Evolutionary conservation across 148 eudicot species (phyloP).

Genomic region (Spergularia marina): DNA sequence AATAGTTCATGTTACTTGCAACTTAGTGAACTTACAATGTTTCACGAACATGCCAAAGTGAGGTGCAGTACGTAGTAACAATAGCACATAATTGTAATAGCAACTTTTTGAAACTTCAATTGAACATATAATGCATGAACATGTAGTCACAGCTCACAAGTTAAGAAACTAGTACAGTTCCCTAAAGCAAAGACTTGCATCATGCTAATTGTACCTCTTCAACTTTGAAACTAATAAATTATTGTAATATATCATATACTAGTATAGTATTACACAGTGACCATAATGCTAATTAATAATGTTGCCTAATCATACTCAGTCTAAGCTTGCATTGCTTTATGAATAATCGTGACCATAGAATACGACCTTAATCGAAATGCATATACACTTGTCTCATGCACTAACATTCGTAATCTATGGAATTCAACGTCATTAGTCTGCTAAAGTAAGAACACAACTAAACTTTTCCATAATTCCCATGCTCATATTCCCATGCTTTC

Average conservation of each 20-base stretch:
- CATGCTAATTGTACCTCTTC: no score
- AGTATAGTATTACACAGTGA: no score
- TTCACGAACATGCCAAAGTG: constrained; percentile 22
- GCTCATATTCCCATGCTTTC: not conserved
- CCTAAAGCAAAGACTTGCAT: constrained; percentile 26
- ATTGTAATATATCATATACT: no score
- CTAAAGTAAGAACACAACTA: constrained; percentile 25
- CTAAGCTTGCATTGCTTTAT: no score
- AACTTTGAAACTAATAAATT: no score
- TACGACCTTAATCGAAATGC: no score
- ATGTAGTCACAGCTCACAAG: constrained; percentile 21
- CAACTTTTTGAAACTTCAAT: constrained; percentile 2
- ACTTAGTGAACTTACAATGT: not conserved
- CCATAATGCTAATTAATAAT: no score
- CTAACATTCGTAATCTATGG: no score
- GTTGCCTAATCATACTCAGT: no score
- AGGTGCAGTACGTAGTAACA: not conserved
- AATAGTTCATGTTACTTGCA: constrained; percentile 21
- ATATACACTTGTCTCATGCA: no score
- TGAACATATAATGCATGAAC: constrained; percentile 16
- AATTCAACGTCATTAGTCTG: constrained; percentile 18
- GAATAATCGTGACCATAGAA: no score
- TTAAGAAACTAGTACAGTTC: constrained; percentile 21
- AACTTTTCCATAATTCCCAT: constrained; percentile 6
- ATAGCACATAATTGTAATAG: constrained; percentile 1